Base-by-base conservation (phyloP, 2,329 filamentous ascomycete species). In the Venturia carpophila region DNA sequence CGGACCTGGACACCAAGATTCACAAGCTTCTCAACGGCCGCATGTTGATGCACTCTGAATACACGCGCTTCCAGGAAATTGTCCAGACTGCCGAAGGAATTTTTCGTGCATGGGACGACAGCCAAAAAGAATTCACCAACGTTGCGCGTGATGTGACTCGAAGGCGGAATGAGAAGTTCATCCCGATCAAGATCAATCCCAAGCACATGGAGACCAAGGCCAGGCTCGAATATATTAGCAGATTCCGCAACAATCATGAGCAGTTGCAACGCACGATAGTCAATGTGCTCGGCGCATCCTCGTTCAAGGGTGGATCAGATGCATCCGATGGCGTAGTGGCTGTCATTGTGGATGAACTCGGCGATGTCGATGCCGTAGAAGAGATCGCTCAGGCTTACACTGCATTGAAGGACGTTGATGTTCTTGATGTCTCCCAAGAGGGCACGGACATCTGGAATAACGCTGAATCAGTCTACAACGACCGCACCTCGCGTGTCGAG, bases 51-150 rank as follows among this genome's bases (percentile, higher is more conserved):
- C 91, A 97, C 71, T 84, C 97, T 64, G 91, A 94, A 68, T 97
- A 95, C 73, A 85, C 86, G 62, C 93, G 97, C 68, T 99, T 99
- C 74, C 86, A 89, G 71, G 84, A 83, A 27, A 83, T 96, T 68
- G 96, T 97, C 87, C 86, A 84, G 67, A 88, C 87, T 21, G 89
- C 92, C 27, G 89, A 93, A 66, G 84, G 85, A 21, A 92, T 99
- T 67, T 99, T 95, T 83, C 84, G 84, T 49, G 88, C 89, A 11
- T 99, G 94, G 94, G 94, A 99, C 70, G 92, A 96, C 64, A 92
- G 93, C 71, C 84, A 96, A 73, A 97, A 97, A 75, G 94, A 97
- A 71, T 99, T 99, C 73, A 97, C 93, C 19, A 96, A 97, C 70
- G 91, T 97, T 68, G 93, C 94, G 42, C 90, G 94, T 77, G 95